These are phyloP conservation scores for Raffaelea deltoideospora DNA, from an alignment of 2,329 filamentous ascomycete genomes.

Conservation along the genomic window DNA sequence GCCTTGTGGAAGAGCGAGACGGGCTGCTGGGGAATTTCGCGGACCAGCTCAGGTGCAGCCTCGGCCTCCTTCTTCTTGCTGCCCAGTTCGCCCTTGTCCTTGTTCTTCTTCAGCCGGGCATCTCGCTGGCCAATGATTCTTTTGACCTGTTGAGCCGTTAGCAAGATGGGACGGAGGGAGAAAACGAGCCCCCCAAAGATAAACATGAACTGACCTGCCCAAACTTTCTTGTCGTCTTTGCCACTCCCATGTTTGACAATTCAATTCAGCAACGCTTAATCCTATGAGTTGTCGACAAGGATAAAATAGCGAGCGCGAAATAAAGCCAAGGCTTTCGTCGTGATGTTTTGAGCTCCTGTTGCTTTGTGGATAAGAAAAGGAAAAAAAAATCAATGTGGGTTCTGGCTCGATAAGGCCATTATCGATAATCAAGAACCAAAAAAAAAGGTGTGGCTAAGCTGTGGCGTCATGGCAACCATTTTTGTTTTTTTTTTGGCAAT, in stretches of 20 bases:
- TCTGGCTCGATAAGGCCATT: too few relatives aligned
- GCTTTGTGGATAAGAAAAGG: too few relatives aligned
- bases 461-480: too few relatives aligned
- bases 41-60: conserved; percentile 8
- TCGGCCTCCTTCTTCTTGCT: conserved; percentile 27
- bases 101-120: conserved; percentile 68
- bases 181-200: too few relatives aligned
- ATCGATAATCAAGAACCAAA: too few relatives aligned
- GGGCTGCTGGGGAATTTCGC: conserved; percentile 10
- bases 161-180: background rate
- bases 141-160: conserved; percentile 43
- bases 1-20: conserved; percentile 13
- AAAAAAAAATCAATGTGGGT: too few relatives aligned
- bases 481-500: too few relatives aligned
- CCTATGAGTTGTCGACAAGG: too few relatives aligned
- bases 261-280: background rate
- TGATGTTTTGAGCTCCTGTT: too few relatives aligned
- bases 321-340: too few relatives aligned
- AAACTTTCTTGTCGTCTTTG: conserved; percentile 88
- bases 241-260: conserved; percentile 56
- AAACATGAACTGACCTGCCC: conserved; percentile 22
- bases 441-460: too few relatives aligned
- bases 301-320: too few relatives aligned
- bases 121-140: conserved; percentile 71
- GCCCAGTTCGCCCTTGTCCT: conserved; percentile 38